A percentile compares a stretch with the other conserved stretches of the same genome.
Evolutionary conservation across 2,329 filamentous ascomycete genomes (phyloP).

Genomic region (Annulohypoxylon truncatum): DNA sequence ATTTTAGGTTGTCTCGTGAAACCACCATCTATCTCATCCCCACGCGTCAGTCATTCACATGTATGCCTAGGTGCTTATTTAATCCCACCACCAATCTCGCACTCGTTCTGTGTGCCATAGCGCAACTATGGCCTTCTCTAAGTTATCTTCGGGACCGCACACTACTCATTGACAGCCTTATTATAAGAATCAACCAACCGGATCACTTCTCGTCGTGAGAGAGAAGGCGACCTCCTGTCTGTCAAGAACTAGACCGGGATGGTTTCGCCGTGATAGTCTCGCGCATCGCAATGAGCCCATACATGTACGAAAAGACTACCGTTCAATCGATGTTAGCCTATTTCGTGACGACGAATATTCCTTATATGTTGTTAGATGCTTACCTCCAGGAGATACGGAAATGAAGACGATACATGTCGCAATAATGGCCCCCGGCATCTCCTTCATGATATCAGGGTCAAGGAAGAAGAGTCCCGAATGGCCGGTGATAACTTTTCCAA

Average conservation of each 20-base stretch:
- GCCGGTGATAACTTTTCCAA: conserved; percentile 60
- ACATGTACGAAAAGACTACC: conserved; percentile 61
- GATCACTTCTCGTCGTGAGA: neutral
- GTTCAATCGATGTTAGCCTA: conserved; percentile 37
- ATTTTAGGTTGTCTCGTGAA: conserved; percentile 7
- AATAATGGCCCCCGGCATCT: conserved; percentile 57
- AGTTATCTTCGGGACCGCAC: neutral
- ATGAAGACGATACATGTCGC: conserved; percentile 60
- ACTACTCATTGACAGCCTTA: neutral
- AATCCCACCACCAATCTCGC: neutral
- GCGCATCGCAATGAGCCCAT: conserved; percentile 62
- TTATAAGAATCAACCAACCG: neutral
- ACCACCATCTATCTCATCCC: neutral
- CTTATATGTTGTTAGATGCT: conserved; percentile 42
- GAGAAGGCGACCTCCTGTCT: neutral
- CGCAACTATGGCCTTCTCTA: neutral
- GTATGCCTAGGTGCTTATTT: too few relatives aligned
- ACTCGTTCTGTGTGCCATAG: neutral
- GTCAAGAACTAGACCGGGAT: conserved; percentile 8
- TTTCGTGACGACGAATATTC: neutral
- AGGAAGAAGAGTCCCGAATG: conserved; percentile 64
- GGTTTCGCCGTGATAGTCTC: conserved; percentile 52
- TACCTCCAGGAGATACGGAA: conserved; percentile 58
- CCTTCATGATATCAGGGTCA: conserved; percentile 57
- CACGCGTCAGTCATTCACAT: neutral